Evolutionary conservation across 371 early-diverging fungal species (phyloP).

Genomic region (Mucor racemosus): DNA sequence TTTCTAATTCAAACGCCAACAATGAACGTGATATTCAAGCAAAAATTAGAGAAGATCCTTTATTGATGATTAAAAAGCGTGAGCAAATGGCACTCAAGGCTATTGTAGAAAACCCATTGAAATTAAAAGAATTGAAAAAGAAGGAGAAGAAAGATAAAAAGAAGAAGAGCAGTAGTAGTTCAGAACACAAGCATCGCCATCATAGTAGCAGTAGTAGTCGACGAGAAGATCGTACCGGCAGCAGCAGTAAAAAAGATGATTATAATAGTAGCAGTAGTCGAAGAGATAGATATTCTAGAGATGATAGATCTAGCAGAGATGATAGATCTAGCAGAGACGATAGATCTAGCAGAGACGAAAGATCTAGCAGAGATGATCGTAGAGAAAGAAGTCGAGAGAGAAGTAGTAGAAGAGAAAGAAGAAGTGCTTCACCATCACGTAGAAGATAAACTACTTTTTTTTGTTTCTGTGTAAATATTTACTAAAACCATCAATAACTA

Average conservation of each 20-base stretch:
- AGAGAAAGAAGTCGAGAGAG: constrained; percentile 10
- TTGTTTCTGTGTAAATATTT: not conserved
- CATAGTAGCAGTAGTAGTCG: constrained; percentile 1
- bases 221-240: not conserved
- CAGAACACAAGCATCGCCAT: constrained; percentile 14
- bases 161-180: constrained; percentile 30
- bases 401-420: constrained; percentile 14
- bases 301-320: constrained; percentile 6
- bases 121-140: constrained; percentile 62
- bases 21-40: constrained; percentile 78
- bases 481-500: no score
- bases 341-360: no score
- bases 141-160: constrained; percentile 54
- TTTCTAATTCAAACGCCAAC: constrained; percentile 73
- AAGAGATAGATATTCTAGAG: not conserved
- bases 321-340: constrained; percentile 3
- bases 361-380: constrained; percentile 3
- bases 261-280: constrained; percentile 1
- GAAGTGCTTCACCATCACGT: constrained; percentile 27
- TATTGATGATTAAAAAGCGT: constrained; percentile 82
- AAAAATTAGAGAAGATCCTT: constrained; percentile 93
- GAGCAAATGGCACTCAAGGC: constrained; percentile 84
- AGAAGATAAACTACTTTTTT: not conserved
- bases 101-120: constrained; percentile 77
- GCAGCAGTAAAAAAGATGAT: constrained; percentile 8